Evolutionary conservation across 2,329 filamentous ascomycete genomes (phyloP).

Genomic region (Lasiodiplodia sp.): DNA sequence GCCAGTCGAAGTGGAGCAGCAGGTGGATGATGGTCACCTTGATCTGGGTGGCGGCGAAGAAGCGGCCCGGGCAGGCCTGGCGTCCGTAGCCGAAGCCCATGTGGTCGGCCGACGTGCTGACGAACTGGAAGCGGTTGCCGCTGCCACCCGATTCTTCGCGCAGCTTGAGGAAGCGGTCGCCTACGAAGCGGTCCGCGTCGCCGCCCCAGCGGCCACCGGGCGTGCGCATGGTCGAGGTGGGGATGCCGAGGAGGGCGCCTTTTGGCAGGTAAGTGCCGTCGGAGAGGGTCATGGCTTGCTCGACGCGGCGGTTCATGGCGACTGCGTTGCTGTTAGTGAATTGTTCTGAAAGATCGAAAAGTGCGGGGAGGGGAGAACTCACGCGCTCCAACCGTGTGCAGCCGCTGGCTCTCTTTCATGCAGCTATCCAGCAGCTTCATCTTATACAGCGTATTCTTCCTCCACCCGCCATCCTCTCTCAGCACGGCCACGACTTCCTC

Average conservation of each 20-base stretch:
- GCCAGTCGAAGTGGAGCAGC: conserved; percentile 32
- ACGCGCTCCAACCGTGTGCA: conserved; percentile 4
- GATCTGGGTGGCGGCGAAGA: conserved; percentile 33
- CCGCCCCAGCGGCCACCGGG: conserved; percentile 24
- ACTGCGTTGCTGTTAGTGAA: not conserved
- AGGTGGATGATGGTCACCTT: conserved; percentile 31
- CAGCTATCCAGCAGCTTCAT: conserved; percentile 44
- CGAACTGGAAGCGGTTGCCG: conserved; percentile 2
- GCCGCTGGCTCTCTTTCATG: conserved; percentile 44
- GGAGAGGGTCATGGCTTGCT: conserved; percentile 6
- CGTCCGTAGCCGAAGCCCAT: conserved; percentile 16
- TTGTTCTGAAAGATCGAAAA: not conserved
- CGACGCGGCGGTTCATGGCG: conserved; percentile 11
- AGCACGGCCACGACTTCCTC: conserved; percentile 39
- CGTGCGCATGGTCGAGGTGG: conserved; percentile 3
- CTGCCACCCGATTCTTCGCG: conserved; percentile 3
- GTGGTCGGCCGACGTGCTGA: conserved; percentile 20
- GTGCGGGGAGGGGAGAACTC: not conserved
- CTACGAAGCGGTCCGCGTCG: conserved; percentile 21
- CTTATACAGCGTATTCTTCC: conserved; percentile 39
- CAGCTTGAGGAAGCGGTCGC: conserved; percentile 9
- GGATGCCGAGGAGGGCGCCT: conserved; percentile 6
- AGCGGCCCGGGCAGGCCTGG: conserved; percentile 32
- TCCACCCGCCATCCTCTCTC: conserved; percentile 37
- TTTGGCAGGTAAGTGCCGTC: conserved; percentile 1